Percentiles rank a stretch among this genome's conserved stretches.
These are phyloP conservation scores for Lentinus brumalis DNA, from an alignment of 768 basidiomycete species.

Conservation along the genomic window DNA sequence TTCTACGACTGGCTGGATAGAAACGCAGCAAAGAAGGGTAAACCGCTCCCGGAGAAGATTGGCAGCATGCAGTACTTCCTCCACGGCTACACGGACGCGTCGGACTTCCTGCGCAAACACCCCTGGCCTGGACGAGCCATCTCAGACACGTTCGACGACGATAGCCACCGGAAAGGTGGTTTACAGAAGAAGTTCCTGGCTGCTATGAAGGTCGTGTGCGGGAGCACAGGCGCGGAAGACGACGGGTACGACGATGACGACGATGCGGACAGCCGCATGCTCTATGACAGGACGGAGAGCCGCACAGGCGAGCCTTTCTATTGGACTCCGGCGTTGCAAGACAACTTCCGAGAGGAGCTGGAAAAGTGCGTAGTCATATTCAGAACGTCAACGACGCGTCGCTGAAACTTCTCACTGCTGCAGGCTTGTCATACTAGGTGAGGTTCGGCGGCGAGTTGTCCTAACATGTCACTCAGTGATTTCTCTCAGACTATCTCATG, in stretches of 20 bases:
- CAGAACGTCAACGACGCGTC: neutral
- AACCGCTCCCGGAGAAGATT: constrained; percentile 82
- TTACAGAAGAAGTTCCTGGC: constrained; percentile 67
- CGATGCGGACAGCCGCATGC: constrained; percentile 69
- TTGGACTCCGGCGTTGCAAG: constrained; percentile 79
- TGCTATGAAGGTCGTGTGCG: constrained; percentile 80
- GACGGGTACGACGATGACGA: constrained; percentile 68
- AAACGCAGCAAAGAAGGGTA: constrained; percentile 79
- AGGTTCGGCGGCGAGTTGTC: constrained; percentile 1
- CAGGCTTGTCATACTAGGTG: constrained; percentile 85
- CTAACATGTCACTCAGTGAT: no score
- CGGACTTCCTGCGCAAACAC: constrained; percentile 81
- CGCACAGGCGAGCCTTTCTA: constrained; percentile 67
- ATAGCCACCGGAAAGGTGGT: constrained; percentile 71
- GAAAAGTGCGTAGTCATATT: constrained; percentile 65
- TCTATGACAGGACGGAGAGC: constrained; percentile 68
- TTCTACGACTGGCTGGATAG: constrained; percentile 93
- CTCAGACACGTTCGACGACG: constrained; percentile 84
- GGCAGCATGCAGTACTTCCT: constrained; percentile 91
- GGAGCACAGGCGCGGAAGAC: constrained; percentile 76
- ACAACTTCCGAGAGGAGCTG: constrained; percentile 83
- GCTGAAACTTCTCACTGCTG: constrained; percentile 17
- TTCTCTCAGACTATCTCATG: constrained; percentile 77
- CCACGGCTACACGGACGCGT: constrained; percentile 86
- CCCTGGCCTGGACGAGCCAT: constrained; percentile 89